Percentiles rank a stretch among this genome's conserved stretches.
phyloP scores from a whole-genome alignment of 495 filamentous ascomycete genomes.

The Penicillium cosmopolitanum region DNA sequence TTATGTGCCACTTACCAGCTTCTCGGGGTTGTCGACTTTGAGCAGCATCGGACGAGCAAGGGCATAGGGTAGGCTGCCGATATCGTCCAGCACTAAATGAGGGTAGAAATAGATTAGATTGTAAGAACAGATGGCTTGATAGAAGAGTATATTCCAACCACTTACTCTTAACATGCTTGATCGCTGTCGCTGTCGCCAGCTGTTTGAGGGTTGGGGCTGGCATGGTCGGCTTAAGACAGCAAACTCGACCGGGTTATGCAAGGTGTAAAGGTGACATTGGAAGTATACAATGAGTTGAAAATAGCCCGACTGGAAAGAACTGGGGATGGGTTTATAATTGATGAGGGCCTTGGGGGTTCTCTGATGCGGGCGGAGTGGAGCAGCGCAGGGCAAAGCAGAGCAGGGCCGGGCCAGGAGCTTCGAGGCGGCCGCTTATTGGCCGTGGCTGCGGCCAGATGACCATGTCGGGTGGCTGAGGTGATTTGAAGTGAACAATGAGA shows the following conservation, averaged over 20 bases:
- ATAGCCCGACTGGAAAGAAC: neutral
- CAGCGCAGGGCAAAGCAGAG: neutral
- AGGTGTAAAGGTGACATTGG: conserved; percentile 25
- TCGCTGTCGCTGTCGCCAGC: conserved; percentile 47
- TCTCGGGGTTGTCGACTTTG: conserved; percentile 65
- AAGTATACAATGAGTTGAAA: conserved; percentile 13
- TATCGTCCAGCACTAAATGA: conserved; percentile 56
- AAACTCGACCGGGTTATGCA: conserved; percentile 11
- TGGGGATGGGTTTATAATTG: neutral
- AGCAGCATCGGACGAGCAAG: conserved; percentile 62
- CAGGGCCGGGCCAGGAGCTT: neutral
- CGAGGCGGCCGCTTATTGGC: conserved; percentile 9
- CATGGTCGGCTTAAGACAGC: conserved; percentile 36
- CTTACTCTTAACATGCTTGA: conserved; percentile 52
- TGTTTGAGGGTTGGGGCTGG: conserved; percentile 45
- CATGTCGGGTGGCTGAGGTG: neutral
- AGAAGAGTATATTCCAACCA: neutral
- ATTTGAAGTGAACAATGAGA: neutral
- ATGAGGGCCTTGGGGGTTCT: neutral
- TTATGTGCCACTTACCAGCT: conserved; percentile 53
- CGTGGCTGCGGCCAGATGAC: conserved; percentile 1
- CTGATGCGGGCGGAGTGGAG: neutral
- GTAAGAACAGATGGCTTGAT: neutral
- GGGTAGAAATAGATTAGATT: neutral
- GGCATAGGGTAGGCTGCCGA: conserved; percentile 66